Conservation (phyloP, 805 yeast genomes). For the Komagataella ulmi region DNA sequence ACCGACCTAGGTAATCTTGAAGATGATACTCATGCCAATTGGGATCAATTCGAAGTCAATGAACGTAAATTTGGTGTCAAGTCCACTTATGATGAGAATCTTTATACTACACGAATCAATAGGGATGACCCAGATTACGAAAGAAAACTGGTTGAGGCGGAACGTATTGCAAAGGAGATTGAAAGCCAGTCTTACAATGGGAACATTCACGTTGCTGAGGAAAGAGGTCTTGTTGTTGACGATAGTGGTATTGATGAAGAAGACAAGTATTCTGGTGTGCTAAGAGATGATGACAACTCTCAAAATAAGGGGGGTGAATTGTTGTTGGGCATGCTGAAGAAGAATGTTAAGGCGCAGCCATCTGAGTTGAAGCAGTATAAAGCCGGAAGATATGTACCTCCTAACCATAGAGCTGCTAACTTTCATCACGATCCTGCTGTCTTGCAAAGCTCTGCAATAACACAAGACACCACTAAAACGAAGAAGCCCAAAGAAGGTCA, state of each 20-base stretch:
- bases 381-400: constrained; percentile 38
- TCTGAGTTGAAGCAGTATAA: constrained; percentile 12
- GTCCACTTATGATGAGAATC: constrained; percentile 72
- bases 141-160: constrained; percentile 57
- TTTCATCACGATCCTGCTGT: constrained; percentile 56
- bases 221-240: constrained; percentile 66
- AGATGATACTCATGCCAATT: constrained; percentile 22
- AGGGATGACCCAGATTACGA: constrained; percentile 61
- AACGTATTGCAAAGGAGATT: constrained; percentile 70
- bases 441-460: constrained; percentile 34
- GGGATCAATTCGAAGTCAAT: constrained; percentile 97
- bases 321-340: constrained; percentile 15
- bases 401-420: constrained; percentile 38
- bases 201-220: constrained; percentile 81
- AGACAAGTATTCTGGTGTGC: constrained; percentile 90
- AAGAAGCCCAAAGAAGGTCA: neutral
- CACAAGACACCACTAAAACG: neutral
- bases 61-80: constrained; percentile 80
- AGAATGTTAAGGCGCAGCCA: constrained; percentile 5
- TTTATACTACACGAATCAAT: constrained; percentile 72
- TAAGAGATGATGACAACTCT: constrained; percentile 29
- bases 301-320: constrained; percentile 13
- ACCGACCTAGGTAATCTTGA: constrained; percentile 19
- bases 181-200: constrained; percentile 51
- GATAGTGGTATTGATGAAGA: constrained; percentile 91